These are phyloP conservation scores for Xerocomus nothofagi DNA, from an alignment of 1,284 basidiomycete genomes.

Conservation along the genomic window DNA sequence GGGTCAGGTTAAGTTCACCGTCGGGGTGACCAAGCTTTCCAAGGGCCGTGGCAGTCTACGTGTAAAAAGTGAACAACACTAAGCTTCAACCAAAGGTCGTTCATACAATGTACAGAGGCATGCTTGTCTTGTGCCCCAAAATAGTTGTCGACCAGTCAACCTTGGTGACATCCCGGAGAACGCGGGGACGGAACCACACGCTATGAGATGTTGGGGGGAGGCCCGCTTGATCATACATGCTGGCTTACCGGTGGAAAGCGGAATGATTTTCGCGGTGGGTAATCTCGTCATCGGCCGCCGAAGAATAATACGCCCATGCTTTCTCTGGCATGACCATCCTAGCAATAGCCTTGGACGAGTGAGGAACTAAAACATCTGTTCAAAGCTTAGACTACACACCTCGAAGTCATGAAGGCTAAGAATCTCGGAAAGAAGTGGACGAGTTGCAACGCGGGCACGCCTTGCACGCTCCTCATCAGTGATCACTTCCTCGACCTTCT, in stretches of 20 bases:
- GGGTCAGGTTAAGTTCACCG: constrained; percentile 85
- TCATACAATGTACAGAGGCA: constrained; percentile 77
- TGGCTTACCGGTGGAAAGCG: constrained; percentile 74
- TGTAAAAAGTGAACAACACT: constrained; percentile 9
- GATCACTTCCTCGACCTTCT: constrained; percentile 50
- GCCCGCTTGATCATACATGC: background rate
- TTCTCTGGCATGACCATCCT: constrained; percentile 72
- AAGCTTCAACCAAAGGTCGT: background rate
- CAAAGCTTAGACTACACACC: constrained; percentile 38
- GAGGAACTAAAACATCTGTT: constrained; percentile 1
- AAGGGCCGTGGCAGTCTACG: constrained; percentile 71
- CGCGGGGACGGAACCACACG: constrained; percentile 91
- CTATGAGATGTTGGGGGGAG: constrained; percentile 38
- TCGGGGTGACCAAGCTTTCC: constrained; percentile 95
- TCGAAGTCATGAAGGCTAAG: constrained; percentile 93
- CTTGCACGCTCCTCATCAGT: constrained; percentile 64
- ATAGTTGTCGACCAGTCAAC: constrained; percentile 86
- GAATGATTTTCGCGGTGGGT: constrained; percentile 86
- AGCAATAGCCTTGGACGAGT: constrained; percentile 63
- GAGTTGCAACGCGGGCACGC: constrained; percentile 48
- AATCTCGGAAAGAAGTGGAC: constrained; percentile 75
- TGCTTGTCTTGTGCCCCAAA: constrained; percentile 66
- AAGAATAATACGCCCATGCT: constrained; percentile 90
- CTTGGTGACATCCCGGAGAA: constrained; percentile 79
- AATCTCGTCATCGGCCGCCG: constrained; percentile 87